Evolutionary conservation across 176 grass and related monocot species (phyloP).

Genomic region (Areca catechu): DNA sequence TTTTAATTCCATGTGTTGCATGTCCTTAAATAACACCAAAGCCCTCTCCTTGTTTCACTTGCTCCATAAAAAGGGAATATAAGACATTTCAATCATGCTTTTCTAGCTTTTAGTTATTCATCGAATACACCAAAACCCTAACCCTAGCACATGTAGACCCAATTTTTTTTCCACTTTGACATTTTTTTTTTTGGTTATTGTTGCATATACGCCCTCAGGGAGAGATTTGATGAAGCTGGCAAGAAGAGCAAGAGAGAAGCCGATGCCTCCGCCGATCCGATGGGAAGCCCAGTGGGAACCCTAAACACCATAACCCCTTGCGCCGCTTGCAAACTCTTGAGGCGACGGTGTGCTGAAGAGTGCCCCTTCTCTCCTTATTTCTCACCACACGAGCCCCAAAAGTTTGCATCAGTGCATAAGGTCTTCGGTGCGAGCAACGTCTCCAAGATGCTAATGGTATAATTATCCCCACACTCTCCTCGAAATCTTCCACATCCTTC

Average conservation of each 20-base stretch:
- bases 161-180: neutral
- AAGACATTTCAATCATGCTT: too few relatives aligned
- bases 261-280: constrained; percentile 6
- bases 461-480: constrained; percentile 16
- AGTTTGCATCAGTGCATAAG: constrained; percentile 85
- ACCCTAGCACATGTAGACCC: neutral
- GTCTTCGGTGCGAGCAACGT: constrained; percentile 96
- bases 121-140: too few relatives aligned
- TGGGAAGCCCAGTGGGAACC: constrained; percentile 12
- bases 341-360: constrained; percentile 71
- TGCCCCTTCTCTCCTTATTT: constrained; percentile 96
- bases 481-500: too few relatives aligned
- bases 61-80: too few relatives aligned
- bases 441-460: constrained; percentile 96
- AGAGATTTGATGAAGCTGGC: constrained; percentile 63
- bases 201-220: constrained; percentile 23
- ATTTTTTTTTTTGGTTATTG: neutral
- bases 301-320: constrained; percentile 68
- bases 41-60: too few relatives aligned
- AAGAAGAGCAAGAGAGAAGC: constrained; percentile 78
- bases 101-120: too few relatives aligned
- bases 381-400: constrained; percentile 83
- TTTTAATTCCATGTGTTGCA: neutral
- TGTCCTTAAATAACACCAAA: too few relatives aligned
- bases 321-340: constrained; percentile 89